Percentiles rank a stretch among this genome's conserved stretches.
Conservation (phyloP, 2,329 filamentous ascomycete species). For the Calonectria henricotiae region DNA sequence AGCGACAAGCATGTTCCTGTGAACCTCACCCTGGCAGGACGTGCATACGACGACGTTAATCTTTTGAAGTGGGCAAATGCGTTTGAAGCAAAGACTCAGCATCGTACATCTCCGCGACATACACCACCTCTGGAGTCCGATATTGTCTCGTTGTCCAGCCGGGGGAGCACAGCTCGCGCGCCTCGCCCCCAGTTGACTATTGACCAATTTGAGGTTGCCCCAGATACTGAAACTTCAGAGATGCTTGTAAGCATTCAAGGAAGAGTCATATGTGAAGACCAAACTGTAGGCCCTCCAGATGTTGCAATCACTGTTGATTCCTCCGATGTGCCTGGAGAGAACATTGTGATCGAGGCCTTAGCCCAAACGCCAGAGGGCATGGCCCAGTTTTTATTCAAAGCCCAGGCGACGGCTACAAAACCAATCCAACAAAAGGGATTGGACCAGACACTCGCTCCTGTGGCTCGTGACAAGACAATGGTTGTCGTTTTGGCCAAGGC, state of each 20-base stretch:
- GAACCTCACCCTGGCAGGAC: conserved; percentile 68
- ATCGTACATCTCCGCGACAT: conserved; percentile 31
- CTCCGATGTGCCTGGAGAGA: neutral
- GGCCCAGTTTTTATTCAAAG: conserved; percentile 17
- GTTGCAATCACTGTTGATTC: conserved; percentile 27
- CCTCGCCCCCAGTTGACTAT: neutral
- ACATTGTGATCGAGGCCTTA: neutral
- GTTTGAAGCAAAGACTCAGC: conserved; percentile 39
- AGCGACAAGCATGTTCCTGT: conserved; percentile 66
- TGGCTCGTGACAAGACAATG: conserved; percentile 36
- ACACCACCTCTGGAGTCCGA: conserved; percentile 40
- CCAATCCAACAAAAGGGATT: conserved; percentile 20
- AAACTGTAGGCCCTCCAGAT: neutral
- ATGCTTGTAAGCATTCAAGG: neutral
- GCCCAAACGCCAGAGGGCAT: neutral
- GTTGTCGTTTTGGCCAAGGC: conserved; percentile 26
- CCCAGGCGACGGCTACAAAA: neutral
- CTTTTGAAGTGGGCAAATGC: conserved; percentile 51
- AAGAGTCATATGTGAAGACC: neutral
- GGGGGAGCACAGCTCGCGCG: neutral
- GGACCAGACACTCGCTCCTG: conserved; percentile 21
- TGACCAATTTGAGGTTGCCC: conserved; percentile 7
- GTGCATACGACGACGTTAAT: conserved; percentile 63
- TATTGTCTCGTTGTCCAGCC: neutral
- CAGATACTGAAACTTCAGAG: neutral